Base-by-base conservation (phyloP, 225 moss, liverwort and hornwort species). In the Lunularia cruciata region DNA sequence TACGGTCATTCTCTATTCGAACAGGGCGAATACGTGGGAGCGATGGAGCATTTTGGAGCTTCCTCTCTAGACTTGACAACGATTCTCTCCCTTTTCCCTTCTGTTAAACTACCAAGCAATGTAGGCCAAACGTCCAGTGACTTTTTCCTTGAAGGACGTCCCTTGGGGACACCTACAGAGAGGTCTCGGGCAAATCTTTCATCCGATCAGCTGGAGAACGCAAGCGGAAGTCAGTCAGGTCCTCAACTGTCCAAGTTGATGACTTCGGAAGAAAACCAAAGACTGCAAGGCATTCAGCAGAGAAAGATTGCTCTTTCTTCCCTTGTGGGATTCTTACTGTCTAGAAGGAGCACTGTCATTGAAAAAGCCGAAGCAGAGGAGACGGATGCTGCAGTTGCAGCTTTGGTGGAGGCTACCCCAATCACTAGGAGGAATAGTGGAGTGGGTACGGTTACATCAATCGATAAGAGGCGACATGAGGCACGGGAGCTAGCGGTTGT, bases 361-460 rank as follows among this genome's bases (percentile, higher is more conserved):
- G 84, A 79, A 33, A 86, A 74, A 71, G 98, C 93, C 32, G 93
- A 98, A 83, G 82, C 98, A 1, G 98, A 98, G 81, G 98, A 98
- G 63, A 98, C 98, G 59, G 89, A 91, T 79, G 98, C 90, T 66
- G 88, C 91, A 25, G 93, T 98, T 64, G 98, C 98, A 71, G 91
- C 98, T 48, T 91, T 98, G 88, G 91, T 98, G 61, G 90, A 93
- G 46, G 73, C 13, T 38, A 43, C 73, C 39, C 55, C 68, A 56
- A 27, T 52, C 51, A 64, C 45, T 1, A 71, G 86, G 68, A 70
- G 82, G 65, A 86, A 38, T 67, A 84, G 78, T 63, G 84, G 86
- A 19, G 85, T 86, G 84, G 76, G 73, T 77, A 60, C 77, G 65
- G 83, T 84, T 60, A 57, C 67, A 69, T 84, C 67, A 54, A 80